phyloP scores from a whole-genome alignment of 1,284 basidiomycete species.

The Apiotrichum laibachii region DNA sequence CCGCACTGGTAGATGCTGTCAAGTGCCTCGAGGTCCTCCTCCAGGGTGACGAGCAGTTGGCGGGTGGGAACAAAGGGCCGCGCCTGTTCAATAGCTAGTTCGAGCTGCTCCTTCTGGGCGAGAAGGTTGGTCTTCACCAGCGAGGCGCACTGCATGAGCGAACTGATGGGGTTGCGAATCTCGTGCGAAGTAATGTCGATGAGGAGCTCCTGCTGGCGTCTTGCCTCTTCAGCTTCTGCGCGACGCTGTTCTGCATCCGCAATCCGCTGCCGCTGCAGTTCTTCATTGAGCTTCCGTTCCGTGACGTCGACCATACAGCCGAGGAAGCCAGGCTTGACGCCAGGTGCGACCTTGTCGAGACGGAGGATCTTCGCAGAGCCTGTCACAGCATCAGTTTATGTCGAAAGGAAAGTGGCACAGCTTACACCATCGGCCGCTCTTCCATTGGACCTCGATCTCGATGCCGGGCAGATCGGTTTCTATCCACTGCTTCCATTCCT shows the following conservation, averaged over 20 bases:
- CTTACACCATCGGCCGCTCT: no score
- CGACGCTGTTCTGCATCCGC: constrained; percentile 46
- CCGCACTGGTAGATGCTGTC: constrained; percentile 32
- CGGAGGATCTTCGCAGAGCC: no score
- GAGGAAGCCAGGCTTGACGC: constrained; percentile 22
- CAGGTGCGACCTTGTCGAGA: no score
- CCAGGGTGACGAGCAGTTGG: constrained; percentile 18
- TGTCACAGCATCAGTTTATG: no score
- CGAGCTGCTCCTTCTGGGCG: constrained; percentile 39
- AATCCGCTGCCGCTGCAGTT: constrained; percentile 38
- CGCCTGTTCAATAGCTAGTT: constrained; percentile 1
- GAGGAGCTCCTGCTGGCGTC: constrained; percentile 47
- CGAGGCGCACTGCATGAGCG: constrained; percentile 37
- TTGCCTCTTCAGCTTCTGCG: constrained; percentile 46
- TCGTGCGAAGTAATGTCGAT: constrained; percentile 51
- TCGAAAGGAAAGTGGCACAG: no score
- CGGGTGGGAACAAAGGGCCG: constrained; percentile 11
- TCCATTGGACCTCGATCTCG: no score
- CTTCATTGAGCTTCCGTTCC: constrained; percentile 45
- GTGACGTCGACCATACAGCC: constrained; percentile 46
- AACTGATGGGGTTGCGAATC: constrained; percentile 35
- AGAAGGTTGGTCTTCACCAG: constrained; percentile 46
- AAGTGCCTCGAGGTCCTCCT: constrained; percentile 23
- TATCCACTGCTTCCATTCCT: no score
- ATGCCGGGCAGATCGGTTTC: no score